These are phyloP conservation scores for Moricandia moricandioides DNA, from an alignment of 345 rosid species.

Conservation along the genomic window DNA sequence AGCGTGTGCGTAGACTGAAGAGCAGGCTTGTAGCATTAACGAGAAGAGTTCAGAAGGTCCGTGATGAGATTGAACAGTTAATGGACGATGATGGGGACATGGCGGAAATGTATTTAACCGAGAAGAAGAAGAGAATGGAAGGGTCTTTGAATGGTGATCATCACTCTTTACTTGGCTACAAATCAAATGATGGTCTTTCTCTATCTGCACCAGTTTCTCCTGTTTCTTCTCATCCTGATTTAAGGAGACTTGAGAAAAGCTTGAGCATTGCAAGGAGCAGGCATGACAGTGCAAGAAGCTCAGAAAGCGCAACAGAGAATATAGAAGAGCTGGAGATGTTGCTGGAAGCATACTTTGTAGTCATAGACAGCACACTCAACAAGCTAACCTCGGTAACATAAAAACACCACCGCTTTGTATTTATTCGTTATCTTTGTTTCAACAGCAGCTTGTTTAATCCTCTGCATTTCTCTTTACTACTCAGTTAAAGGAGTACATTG, in stretches of 20 bases:
- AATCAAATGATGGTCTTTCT: conserved; percentile 72
- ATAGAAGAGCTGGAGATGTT: conserved; percentile 97
- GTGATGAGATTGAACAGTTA: conserved; percentile 99
- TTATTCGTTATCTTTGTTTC: not conserved
- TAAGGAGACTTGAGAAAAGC: conserved; percentile 86
- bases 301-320: conserved; percentile 68
- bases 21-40: conserved; percentile 96
- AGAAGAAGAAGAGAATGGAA: conserved; percentile 91
- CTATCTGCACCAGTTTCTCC: conserved; percentile 95
- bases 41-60: conserved; percentile 96
- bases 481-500: conserved; percentile 98
- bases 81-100: conserved; percentile 99
- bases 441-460: not conserved
- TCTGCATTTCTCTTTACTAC: conserved; percentile 12
- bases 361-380: conserved; percentile 92
- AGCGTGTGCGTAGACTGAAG: conserved; percentile 90
- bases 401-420: not conserved
- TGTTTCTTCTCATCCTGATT: conserved; percentile 72
- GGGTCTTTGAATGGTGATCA: conserved; percentile 47
- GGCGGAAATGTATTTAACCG: conserved; percentile 99
- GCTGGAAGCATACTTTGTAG: conserved; percentile 97
- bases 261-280: conserved; percentile 88
- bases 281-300: conserved; percentile 85
- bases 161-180: conserved; percentile 65
- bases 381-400: conserved; percentile 82